Conservation (phyloP, 768 basidiomycete species). For the Boletellus emodensis region DNA sequence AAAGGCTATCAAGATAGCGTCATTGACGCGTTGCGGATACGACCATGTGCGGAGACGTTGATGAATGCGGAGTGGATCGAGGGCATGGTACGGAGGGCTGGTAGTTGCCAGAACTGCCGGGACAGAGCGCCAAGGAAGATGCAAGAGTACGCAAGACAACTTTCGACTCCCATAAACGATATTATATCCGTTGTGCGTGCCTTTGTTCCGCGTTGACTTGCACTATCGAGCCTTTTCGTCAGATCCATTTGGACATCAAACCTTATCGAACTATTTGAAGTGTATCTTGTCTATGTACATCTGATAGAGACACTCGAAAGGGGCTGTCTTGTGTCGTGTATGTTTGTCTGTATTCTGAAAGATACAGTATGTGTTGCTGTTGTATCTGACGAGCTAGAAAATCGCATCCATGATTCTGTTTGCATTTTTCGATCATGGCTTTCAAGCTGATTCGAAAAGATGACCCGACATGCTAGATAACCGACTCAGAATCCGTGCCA, state of each 20-base stretch:
- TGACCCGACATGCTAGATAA: too few species aligned
- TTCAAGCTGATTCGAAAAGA: too few species aligned
- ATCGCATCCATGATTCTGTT: not conserved
- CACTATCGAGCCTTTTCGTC: not conserved
- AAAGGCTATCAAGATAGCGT: slow-evolving; percentile 34
- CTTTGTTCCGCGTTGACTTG: not conserved
- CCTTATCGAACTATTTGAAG: slow-evolving; percentile 23
- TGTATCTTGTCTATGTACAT: not conserved
- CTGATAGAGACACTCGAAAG: not conserved
- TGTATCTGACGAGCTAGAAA: not conserved
- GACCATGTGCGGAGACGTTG: slow-evolving; percentile 31
- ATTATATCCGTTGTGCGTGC: slow-evolving; percentile 29
- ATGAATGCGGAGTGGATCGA: slow-evolving; percentile 31
- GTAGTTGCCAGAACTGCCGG: slow-evolving; percentile 27
- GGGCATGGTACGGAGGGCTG: slow-evolving; percentile 26
- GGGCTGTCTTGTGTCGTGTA: slow-evolving; percentile 5
- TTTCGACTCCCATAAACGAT: slow-evolving; percentile 24
- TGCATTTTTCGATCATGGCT: too few species aligned
- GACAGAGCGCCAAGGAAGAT: slow-evolving; percentile 31
- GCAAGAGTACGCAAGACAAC: slow-evolving; percentile 28
- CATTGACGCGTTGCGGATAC: slow-evolving; percentile 29
- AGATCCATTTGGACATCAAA: slow-evolving; percentile 29
- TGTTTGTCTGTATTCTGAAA: slow-evolving; percentile 4
- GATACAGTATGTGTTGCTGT: not conserved
- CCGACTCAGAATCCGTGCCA: too few species aligned